Evolutionary conservation across 1,139 yeast genomes (phyloP).

Genomic region (Sugiyamaella sp.): DNA sequence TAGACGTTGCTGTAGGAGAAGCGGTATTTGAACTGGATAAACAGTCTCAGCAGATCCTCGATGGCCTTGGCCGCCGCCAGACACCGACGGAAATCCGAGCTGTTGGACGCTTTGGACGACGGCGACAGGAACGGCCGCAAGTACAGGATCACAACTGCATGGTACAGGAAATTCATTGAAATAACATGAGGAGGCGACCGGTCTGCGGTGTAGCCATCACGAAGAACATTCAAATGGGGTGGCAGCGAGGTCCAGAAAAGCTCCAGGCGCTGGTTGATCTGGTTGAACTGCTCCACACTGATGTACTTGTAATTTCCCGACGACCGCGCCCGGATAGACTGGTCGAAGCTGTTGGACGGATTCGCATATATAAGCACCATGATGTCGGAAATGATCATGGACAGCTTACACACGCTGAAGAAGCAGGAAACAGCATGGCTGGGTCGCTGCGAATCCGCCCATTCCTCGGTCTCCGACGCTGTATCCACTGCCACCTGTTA

Average conservation of each 20-base stretch:
- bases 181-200: constrained; percentile 21
- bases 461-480: constrained; percentile 17
- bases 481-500: no score
- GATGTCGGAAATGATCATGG: constrained; percentile 21
- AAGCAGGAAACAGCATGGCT: constrained; percentile 18
- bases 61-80: constrained; percentile 21
- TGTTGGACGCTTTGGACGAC: constrained; percentile 5
- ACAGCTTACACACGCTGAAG: constrained; percentile 14
- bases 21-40: constrained; percentile 16
- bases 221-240: constrained; percentile 19
- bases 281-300: constrained; percentile 16
- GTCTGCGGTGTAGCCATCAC: constrained; percentile 22
- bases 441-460: constrained; percentile 16
- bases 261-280: constrained; percentile 11
- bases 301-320: constrained; percentile 15
- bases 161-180: constrained; percentile 20
- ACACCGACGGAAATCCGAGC: constrained; percentile 19
- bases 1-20: constrained; percentile 18
- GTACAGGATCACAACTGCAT: constrained; percentile 20
- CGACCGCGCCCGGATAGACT: neutral
- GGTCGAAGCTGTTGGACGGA: constrained; percentile 18
- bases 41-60: constrained; percentile 20
- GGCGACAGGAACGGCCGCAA: constrained; percentile 18
- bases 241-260: constrained; percentile 20
- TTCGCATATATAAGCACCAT: constrained; percentile 22